Evolutionary conservation across 208 protist genomes (phyloP).

Genomic region (Leishmania lainsoni): DNA sequence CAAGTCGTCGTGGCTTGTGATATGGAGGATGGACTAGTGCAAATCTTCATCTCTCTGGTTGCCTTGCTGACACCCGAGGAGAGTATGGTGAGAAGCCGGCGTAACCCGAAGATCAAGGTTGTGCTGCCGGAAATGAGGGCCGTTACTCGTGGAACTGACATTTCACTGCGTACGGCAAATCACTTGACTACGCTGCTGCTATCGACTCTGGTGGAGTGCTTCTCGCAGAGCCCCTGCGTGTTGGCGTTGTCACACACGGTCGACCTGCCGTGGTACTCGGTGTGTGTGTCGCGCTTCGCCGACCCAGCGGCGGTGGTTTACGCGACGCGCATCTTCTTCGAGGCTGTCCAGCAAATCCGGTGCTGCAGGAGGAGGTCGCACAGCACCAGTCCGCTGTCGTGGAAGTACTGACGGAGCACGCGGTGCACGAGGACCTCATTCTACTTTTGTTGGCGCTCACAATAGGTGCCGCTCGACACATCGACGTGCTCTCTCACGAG

Average conservation of each 20-base stretch:
- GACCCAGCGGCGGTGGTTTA: slow-evolving; percentile 72
- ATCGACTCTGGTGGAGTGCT: slow-evolving; percentile 59
- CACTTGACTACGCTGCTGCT: slow-evolving; percentile 60
- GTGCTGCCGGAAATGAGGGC: slow-evolving; percentile 41
- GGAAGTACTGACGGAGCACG: slow-evolving; percentile 58
- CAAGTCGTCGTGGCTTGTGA: slow-evolving; percentile 74
- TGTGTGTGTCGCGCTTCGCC: slow-evolving; percentile 67
- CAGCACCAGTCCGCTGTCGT: slow-evolving; percentile 62
- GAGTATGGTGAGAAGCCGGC: slow-evolving; percentile 22
- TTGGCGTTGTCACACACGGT: slow-evolving; percentile 51
- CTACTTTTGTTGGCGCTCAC: slow-evolving; percentile 66
- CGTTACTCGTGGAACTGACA: slow-evolving; percentile 24
- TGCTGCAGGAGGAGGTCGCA: slow-evolving; percentile 53
- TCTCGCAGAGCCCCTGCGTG: slow-evolving; percentile 39
- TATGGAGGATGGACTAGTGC: slow-evolving; percentile 64
- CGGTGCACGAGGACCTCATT: slow-evolving; percentile 69
- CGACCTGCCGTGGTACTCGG: slow-evolving; percentile 69
- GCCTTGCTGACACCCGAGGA: slow-evolving; percentile 66
- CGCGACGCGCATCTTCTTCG: slow-evolving; percentile 73
- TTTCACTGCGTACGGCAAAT: slow-evolving; percentile 51
- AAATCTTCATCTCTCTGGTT: slow-evolving; percentile 53
- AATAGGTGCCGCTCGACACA: slow-evolving; percentile 46
- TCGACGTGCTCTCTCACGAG: slow-evolving; percentile 66
- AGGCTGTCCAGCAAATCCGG: slow-evolving; percentile 55
- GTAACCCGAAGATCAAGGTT: slow-evolving; percentile 34